Evolutionary conservation across 768 basidiomycete genomes (phyloP).

Genomic region (Udeniomyces megalosporus): DNA sequence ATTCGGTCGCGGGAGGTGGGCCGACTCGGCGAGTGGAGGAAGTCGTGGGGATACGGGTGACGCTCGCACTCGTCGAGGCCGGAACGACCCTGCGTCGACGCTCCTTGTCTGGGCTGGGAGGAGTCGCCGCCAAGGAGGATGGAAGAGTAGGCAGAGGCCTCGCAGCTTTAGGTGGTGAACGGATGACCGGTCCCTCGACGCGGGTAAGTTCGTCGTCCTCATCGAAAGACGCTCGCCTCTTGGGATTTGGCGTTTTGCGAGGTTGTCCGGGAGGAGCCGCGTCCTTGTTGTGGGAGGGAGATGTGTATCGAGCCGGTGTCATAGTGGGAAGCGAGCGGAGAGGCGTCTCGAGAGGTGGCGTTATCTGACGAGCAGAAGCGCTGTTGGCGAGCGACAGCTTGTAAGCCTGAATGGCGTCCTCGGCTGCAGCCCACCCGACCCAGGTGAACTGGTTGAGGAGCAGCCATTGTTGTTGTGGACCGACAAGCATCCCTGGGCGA

Average conservation of each 20-base stretch:
- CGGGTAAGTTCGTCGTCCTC: conserved; percentile 7
- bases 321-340: conserved; percentile 45
- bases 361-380: not conserved
- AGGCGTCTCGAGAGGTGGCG: conserved; percentile 12
- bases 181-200: not conserved
- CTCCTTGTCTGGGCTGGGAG: too few relatives aligned
- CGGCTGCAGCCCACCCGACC: conserved; percentile 79
- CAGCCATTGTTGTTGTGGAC: conserved; percentile 52
- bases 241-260: conserved; percentile 33
- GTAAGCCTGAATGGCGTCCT: conserved; percentile 36
- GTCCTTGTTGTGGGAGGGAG: conserved; percentile 51
- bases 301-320: conserved; percentile 63
- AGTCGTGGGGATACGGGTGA: too few relatives aligned
- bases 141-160: too few relatives aligned
- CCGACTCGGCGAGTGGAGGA: too few relatives aligned
- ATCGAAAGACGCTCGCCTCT: not conserved
- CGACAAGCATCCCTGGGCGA: conserved; percentile 32
- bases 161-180: too few relatives aligned
- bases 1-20: too few relatives aligned
- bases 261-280: conserved; percentile 57
- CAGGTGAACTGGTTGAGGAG: conserved; percentile 87
- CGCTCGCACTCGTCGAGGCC: too few relatives aligned
- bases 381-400: conserved; percentile 29
- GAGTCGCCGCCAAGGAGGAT: too few relatives aligned
- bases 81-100: too few relatives aligned